Base-by-base conservation (phyloP, 192 early-diverging fungal species). In the Funneliformis mosseae region DNA sequence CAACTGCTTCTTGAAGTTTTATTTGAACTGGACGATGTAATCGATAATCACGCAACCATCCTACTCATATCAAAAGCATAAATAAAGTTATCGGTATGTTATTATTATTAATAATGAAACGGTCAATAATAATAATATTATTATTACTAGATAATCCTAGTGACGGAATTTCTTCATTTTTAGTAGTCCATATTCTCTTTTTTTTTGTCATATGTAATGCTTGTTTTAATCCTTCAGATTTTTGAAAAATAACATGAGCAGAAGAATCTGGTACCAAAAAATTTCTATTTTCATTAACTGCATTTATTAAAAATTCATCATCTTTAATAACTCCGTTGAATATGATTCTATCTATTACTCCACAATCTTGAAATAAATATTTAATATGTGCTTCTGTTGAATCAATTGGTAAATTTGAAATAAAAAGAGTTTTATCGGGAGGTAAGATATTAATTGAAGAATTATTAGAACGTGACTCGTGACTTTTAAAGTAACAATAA, bases 221-320 rank as follows among this genome's bases (percentile, higher is more conserved):
- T 18, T 85, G 87, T 43, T 84, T 87, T 28, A 96, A 77, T 70
- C 90, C 92, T 11, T 92, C 91, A 23, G 85, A 85, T 45, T 93
- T 91, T 62, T 87, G 73, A 84, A 98, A 91, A 45, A 94, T 89
- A 9, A 94, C 85, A 74, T 92, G 92, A 8, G 93, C 93, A 42
- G 86, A 88, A 41, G 89, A 85, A 41, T 91, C 93, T 0, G 90
- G 85, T 8, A 77, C n/a, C 67, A 69, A 21, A 5, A 69, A 69
- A 21, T 69, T 69, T 69, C 67, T 69, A 69, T 8, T 12, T 33
- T 23, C 63, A 66, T 69, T 18, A 69, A 39, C 38, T n/a, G 18
- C 21, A 69, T 21, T 39, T 6, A 21, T 21, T 69, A 69, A 33
- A 69, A 69, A 69, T 69, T 69, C 38, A 39, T 69, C 38, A 21